Evolutionary conservation across 2,329 filamentous ascomycete genomes (phyloP).

Genomic region (Colletotrichum filicis): DNA sequence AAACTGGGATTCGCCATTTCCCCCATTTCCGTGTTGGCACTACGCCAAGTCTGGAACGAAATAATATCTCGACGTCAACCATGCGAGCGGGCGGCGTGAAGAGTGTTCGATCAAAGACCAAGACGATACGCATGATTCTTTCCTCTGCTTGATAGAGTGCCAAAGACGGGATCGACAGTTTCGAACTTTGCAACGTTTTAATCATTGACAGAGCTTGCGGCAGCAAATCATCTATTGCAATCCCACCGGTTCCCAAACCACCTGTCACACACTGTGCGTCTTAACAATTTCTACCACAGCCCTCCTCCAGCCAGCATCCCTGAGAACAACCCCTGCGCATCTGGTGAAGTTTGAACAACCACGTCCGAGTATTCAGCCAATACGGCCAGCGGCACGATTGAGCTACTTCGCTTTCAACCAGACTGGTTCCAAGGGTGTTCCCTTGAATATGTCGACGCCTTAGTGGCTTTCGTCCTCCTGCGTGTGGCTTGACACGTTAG

Average conservation of each 20-base stretch:
- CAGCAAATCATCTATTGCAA: neutral
- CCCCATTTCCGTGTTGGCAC: slow-evolving; percentile 2
- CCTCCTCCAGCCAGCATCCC: slow-evolving; percentile 7
- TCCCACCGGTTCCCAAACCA: neutral
- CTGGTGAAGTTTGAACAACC: slow-evolving; percentile 6
- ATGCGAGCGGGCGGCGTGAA: neutral
- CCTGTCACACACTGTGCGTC: slow-evolving; percentile 9
- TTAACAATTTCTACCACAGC: slow-evolving; percentile 13
- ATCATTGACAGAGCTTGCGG: neutral
- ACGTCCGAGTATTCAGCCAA: neutral
- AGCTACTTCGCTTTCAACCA: neutral
- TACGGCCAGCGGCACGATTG: neutral
- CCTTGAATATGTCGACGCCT: neutral
- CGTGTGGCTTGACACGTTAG: slow-evolving; percentile 12
- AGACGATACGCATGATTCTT: neutral
- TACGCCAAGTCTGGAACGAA: slow-evolving; percentile 7
- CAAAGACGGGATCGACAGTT: neutral
- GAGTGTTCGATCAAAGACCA: neutral
- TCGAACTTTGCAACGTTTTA: neutral
- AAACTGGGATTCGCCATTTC: slow-evolving; percentile 1
- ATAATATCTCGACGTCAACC: neutral
- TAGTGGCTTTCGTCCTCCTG: neutral
- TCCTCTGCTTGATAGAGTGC: neutral
- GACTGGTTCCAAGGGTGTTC: neutral
- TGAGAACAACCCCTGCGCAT: neutral